A percentile compares a stretch with the other conserved stretches of the same genome.
Conservation (phyloP, 371 early-diverging fungal species). For the Dinochytrium kinnereticum region DNA sequence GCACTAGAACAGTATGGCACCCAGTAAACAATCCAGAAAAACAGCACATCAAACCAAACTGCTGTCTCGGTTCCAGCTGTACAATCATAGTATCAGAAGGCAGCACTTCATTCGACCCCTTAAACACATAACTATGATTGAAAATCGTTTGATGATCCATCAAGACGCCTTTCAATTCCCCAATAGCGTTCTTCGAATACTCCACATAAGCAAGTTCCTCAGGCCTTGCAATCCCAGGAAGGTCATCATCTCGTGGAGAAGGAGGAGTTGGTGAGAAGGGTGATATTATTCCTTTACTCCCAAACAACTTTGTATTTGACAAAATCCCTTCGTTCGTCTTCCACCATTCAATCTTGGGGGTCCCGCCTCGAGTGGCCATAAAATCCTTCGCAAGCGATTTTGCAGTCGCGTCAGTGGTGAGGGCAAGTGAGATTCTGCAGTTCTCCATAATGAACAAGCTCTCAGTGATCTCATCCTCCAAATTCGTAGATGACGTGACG, state of each 20-base stretch:
- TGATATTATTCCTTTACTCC: no score
- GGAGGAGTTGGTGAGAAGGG: neutral
- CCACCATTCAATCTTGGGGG: conserved; percentile 71
- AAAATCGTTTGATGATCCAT: conserved; percentile 80
- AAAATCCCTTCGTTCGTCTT: conserved; percentile 68
- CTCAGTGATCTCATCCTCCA: conserved; percentile 80
- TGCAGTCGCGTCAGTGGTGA: conserved; percentile 81
- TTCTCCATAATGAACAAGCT: conserved; percentile 72
- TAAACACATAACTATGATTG: conserved; percentile 61
- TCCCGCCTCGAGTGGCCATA: conserved; percentile 54
- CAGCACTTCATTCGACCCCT: conserved; percentile 11
- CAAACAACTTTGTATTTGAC: neutral
- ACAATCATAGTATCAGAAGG: conserved; percentile 62
- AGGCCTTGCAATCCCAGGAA: neutral
- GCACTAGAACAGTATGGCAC: conserved; percentile 67
- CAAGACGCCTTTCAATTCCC: conserved; percentile 84
- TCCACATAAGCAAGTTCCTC: conserved; percentile 85
- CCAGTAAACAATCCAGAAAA: conserved; percentile 76
- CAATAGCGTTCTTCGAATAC: conserved; percentile 79
- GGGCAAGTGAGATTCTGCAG: conserved; percentile 67
- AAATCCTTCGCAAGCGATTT: conserved; percentile 73
- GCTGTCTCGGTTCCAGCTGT: conserved; percentile 83
- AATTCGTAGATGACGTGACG: conserved; percentile 57
- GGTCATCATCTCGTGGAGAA: neutral
- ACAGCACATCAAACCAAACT: conserved; percentile 75